Conservation (phyloP, 108 stramenopile genomes). For the Stephanodiscus triporus region DNA sequence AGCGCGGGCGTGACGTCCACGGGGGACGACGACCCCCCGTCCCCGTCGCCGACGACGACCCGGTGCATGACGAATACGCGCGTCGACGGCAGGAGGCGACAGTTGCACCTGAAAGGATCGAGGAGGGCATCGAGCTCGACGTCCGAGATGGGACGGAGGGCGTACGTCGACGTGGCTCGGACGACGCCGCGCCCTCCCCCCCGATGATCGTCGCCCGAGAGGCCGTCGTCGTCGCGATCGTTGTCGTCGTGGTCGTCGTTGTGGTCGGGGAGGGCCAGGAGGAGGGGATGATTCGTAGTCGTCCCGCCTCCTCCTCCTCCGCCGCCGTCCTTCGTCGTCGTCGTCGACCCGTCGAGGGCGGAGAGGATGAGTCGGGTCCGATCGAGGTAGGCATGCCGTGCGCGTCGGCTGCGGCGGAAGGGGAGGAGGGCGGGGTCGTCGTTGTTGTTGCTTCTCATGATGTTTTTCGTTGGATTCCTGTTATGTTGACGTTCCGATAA, state of each 20-base stretch:
- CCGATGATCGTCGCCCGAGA: neutral
- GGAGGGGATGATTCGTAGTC: no score
- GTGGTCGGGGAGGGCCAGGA: slow-evolving; percentile 36
- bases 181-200: slow-evolving; percentile 2
- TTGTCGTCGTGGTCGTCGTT: slow-evolving; percentile 11
- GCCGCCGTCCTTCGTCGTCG: neutral
- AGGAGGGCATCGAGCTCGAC: slow-evolving; percentile 23
- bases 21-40: slow-evolving; percentile 20
- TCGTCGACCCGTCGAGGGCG: neutral
- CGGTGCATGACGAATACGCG: slow-evolving; percentile 34
- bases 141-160: slow-evolving; percentile 23
- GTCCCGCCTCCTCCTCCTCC: no score
- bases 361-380: slow-evolving; percentile 34
- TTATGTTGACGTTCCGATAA: no score
- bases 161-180: slow-evolving; percentile 22
- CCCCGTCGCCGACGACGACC: slow-evolving; percentile 34
- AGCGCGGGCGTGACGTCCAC: slow-evolving; percentile 40
- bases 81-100: no score
- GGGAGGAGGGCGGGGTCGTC: slow-evolving; percentile 24
- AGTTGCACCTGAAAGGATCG: slow-evolving; percentile 25
- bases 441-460: neutral
- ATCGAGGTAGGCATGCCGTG: slow-evolving; percentile 29
- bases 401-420: slow-evolving; percentile 33
- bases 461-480: neutral
- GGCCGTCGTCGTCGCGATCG: neutral